Conservation (phyloP, 495 filamentous ascomycete species). For the Penicillium antarcticum region DNA sequence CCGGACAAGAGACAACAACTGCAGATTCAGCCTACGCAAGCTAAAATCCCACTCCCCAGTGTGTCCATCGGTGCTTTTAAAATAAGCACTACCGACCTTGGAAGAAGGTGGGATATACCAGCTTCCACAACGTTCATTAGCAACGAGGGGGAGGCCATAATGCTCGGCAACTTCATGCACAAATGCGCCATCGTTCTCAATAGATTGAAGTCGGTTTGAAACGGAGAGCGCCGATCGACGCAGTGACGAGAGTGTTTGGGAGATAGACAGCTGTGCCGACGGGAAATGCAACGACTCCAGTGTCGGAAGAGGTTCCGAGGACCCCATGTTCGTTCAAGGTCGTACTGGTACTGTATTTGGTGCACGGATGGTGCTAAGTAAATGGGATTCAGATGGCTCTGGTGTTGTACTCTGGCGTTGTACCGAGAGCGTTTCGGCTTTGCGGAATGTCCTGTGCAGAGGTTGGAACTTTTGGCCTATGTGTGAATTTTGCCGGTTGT, state of each 20-base stretch:
- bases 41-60: slow-evolving; percentile 86
- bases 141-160: slow-evolving; percentile 71
- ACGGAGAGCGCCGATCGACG: slow-evolving; percentile 74
- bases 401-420: slow-evolving; percentile 8
- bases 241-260: slow-evolving; percentile 51
- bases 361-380: slow-evolving; percentile 1
- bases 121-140: slow-evolving; percentile 90
- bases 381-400: background rate
- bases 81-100: slow-evolving; percentile 77
- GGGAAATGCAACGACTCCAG: slow-evolving; percentile 44
- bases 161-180: slow-evolving; percentile 52
- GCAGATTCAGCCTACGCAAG: slow-evolving; percentile 76
- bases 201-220: slow-evolving; percentile 72
- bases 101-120: slow-evolving; percentile 79
- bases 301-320: slow-evolving; percentile 31
- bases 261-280: slow-evolving; percentile 37
- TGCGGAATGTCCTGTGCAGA: background rate
- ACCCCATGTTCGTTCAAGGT: slow-evolving; percentile 3
- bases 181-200: slow-evolving; percentile 65
- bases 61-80: slow-evolving; percentile 98
- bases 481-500: background rate
- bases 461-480: background rate
- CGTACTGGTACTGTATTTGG: too few relatives aligned
- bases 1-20: slow-evolving; percentile 63
- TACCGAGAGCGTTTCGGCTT: slow-evolving; percentile 1